Evolutionary conservation across 2,329 filamentous ascomycete species (phyloP).

Genomic region (Teratosphaeria viscida): DNA sequence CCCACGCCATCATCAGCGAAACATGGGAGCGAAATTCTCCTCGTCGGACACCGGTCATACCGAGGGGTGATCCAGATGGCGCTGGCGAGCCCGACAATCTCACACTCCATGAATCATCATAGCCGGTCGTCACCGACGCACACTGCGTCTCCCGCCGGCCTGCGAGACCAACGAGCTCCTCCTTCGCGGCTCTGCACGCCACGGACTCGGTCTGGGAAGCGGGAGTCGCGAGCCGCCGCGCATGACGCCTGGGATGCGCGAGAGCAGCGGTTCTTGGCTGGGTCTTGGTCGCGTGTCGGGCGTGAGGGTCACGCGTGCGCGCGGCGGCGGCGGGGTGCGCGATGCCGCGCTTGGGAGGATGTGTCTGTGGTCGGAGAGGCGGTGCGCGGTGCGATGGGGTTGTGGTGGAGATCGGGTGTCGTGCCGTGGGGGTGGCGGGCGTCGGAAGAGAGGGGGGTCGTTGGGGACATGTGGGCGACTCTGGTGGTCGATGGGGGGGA

Average conservation of each 20-base stretch:
- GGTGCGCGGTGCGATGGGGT: conserved; percentile 7
- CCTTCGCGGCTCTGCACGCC: not conserved
- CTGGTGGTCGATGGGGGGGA: not conserved
- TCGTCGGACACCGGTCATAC: no score
- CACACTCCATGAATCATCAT: not conserved
- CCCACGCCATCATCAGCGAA: not conserved
- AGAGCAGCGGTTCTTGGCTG: conserved; percentile 7
- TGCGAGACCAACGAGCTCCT: not conserved
- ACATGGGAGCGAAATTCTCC: not conserved
- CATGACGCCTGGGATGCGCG: conserved; percentile 15
- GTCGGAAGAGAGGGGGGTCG: not conserved
- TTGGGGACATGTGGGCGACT: not conserved
- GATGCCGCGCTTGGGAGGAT: not conserved
- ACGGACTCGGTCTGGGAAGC: not conserved
- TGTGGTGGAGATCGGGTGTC: not conserved
- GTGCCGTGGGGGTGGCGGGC: not conserved
- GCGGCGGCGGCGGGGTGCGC: not conserved
- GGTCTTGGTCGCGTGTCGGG: not conserved
- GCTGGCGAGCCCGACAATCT: not conserved
- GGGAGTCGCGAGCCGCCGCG: conserved; percentile 10
- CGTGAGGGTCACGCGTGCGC: conserved; percentile 11
- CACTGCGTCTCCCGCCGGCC: not conserved
- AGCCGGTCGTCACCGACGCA: not conserved
- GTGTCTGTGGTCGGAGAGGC: conserved; percentile 9
- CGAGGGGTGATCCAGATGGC: not conserved